Conservation (phyloP, 495 filamentous ascomycete species). For the Oleoguttula mirabilis region DNA sequence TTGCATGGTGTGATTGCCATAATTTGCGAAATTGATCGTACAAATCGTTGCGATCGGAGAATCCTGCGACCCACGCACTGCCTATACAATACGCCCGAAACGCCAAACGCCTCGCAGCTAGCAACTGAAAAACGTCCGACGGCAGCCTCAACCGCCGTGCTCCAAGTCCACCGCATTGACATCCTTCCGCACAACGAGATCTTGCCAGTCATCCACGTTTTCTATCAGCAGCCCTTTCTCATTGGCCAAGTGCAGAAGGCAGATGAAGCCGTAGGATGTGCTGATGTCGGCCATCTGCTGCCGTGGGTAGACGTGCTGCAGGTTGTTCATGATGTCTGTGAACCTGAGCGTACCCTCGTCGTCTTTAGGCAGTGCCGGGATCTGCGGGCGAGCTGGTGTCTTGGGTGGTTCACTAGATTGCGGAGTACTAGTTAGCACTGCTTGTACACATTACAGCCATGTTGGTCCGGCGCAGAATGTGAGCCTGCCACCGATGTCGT, state of each 20-base stretch:
- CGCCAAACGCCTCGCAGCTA: neutral
- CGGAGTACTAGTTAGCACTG: no score
- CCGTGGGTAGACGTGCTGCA: constrained; percentile 75
- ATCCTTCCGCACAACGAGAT: constrained; percentile 32
- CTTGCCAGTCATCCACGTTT: constrained; percentile 35
- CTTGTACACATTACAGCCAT: no score
- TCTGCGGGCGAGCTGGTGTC: constrained; percentile 22
- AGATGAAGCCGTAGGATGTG: constrained; percentile 95
- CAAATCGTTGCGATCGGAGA: no score
- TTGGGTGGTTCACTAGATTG: no score
- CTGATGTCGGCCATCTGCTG: constrained; percentile 85
- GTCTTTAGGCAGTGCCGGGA: constrained; percentile 24
- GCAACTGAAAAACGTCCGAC: neutral
- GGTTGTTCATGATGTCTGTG: constrained; percentile 76
- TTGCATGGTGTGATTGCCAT: no score
- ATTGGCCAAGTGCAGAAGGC: constrained; percentile 87
- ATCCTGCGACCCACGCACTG: no score
- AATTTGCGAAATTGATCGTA: no score
- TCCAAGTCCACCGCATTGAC: constrained; percentile 11
- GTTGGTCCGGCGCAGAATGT: no score
- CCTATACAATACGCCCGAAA: no score
- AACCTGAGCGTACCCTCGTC: constrained; percentile 54
- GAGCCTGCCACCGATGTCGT: no score
- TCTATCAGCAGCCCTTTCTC: constrained; percentile 75
- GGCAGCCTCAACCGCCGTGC: neutral